Conservation (phyloP, 148 eudicot species). For the Amaranthus palmeri region DNA sequence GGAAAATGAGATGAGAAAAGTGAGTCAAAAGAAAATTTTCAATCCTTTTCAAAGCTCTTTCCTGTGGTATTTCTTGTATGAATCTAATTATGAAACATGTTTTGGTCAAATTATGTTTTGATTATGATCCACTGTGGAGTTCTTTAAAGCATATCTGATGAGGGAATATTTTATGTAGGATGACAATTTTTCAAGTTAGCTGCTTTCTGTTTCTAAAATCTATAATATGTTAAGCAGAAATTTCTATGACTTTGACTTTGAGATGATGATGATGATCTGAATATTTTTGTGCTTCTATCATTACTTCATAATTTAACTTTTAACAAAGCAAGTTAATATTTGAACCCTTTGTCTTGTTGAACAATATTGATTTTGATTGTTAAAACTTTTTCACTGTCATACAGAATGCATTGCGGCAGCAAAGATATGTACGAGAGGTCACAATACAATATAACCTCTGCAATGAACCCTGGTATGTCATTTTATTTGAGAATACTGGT, state of each 20-base stretch:
- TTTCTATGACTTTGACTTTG: neutral
- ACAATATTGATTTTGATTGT: neutral
- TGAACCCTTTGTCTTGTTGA: neutral
- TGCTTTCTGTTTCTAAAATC: neutral
- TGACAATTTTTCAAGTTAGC: neutral
- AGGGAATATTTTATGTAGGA: neutral
- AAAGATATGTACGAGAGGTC: slow-evolving; percentile 93
- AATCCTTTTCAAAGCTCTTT: too few relatives aligned
- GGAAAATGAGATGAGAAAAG: too few relatives aligned
- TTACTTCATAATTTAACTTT: too few relatives aligned
- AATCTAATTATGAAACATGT: too few relatives aligned
- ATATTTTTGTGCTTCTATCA: neutral
- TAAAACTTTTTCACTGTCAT: slow-evolving; percentile 14
- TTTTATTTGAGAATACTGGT: neutral
- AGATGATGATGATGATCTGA: neutral
- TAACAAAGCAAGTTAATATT: neutral
- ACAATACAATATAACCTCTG: slow-evolving; percentile 92
- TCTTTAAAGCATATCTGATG: neutral
- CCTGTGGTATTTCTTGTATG: too few relatives aligned
- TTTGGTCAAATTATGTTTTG: too few relatives aligned
- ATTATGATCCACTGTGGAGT: neutral
- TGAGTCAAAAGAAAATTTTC: too few relatives aligned
- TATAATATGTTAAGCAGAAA: neutral
- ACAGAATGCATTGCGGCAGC: slow-evolving; percentile 90
- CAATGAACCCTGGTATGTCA: slow-evolving; percentile 89